Evolutionary conservation across 805 yeast species (phyloP).

Genomic region (Pichia californica): DNA sequence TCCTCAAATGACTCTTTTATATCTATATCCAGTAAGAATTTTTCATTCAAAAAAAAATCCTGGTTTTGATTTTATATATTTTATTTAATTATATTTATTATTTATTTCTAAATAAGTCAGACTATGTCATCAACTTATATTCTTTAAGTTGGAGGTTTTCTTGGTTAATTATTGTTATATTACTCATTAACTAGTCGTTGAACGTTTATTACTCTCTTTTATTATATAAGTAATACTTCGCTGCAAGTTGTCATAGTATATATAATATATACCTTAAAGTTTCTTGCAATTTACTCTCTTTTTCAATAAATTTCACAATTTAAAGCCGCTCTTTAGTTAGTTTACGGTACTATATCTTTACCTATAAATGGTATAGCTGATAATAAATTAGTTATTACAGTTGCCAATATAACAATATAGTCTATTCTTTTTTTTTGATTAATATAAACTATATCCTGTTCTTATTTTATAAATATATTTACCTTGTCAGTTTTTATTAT

Average conservation of each 20-base stretch:
- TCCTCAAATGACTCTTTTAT: neutral
- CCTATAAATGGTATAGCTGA: constrained; percentile 1
- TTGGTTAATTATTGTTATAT: neutral
- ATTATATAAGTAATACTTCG: neutral
- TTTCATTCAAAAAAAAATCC: no score
- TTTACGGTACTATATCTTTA: neutral
- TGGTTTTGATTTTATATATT: neutral
- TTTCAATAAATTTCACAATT: neutral
- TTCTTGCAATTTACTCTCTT: neutral
- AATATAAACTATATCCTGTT: neutral
- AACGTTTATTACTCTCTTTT: neutral
- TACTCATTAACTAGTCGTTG: neutral
- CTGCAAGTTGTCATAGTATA: neutral
- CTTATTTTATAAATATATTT: constrained; percentile 1
- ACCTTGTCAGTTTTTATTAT: neutral
- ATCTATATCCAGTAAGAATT: no score
- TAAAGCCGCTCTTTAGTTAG: neutral
- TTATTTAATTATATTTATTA: neutral
- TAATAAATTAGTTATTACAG: neutral
- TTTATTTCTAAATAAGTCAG: neutral
- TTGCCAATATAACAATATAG: constrained; percentile 1
- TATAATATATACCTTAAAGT: neutral
- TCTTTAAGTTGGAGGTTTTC: neutral
- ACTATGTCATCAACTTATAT: neutral
- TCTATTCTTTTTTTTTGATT: constrained; percentile 1